These are phyloP conservation scores for Danielozyma ontarioensis DNA, from an alignment of 805 yeast genomes.

Conservation along the genomic window DNA sequence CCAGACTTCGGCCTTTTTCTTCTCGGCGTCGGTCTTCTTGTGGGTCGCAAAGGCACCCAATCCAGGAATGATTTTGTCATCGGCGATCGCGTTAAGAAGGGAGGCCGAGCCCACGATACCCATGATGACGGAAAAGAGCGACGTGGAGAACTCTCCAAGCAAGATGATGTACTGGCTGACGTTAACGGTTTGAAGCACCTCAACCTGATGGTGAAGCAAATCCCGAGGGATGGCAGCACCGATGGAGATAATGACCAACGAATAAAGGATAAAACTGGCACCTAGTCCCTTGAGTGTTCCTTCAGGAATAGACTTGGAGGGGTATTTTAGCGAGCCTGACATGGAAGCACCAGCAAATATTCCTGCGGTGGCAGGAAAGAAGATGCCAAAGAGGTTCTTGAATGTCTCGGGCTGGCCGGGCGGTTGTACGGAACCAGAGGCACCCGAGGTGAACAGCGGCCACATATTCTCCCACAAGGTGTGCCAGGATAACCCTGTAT, in stretches of 20 bases:
- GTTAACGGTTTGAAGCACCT: constrained; percentile 78
- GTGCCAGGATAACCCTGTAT: constrained; percentile 70
- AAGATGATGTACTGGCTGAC: constrained; percentile 63
- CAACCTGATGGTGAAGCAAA: constrained; percentile 71
- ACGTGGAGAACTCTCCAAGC: constrained; percentile 88
- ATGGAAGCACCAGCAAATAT: constrained; percentile 97
- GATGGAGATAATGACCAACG: constrained; percentile 75
- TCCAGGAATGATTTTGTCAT: constrained; percentile 85
- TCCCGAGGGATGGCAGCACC: constrained; percentile 79
- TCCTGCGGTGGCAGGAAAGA: constrained; percentile 98
- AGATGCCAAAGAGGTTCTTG: constrained; percentile 84
- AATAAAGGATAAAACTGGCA: constrained; percentile 71
- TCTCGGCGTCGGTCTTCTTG: constrained; percentile 36
- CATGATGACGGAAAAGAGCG: constrained; percentile 87
- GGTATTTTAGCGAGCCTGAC: constrained; percentile 89
- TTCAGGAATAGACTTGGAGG: constrained; percentile 83
- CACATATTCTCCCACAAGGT: constrained; percentile 62
- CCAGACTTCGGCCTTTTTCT: constrained; percentile 51
- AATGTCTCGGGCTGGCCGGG: constrained; percentile 59
- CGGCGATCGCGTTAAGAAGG: constrained; percentile 84
- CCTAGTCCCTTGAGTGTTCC: constrained; percentile 88
- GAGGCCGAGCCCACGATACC: constrained; percentile 96
- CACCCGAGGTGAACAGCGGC: constrained; percentile 82
- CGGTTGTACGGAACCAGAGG: constrained; percentile 78
- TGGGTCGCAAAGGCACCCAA: constrained; percentile 44